A percentile compares a stretch with the other conserved stretches of the same genome.
These are phyloP conservation scores for Clavariopsis aquatica DNA, from an alignment of 495 filamentous ascomycete species.

Conservation along the genomic window DNA sequence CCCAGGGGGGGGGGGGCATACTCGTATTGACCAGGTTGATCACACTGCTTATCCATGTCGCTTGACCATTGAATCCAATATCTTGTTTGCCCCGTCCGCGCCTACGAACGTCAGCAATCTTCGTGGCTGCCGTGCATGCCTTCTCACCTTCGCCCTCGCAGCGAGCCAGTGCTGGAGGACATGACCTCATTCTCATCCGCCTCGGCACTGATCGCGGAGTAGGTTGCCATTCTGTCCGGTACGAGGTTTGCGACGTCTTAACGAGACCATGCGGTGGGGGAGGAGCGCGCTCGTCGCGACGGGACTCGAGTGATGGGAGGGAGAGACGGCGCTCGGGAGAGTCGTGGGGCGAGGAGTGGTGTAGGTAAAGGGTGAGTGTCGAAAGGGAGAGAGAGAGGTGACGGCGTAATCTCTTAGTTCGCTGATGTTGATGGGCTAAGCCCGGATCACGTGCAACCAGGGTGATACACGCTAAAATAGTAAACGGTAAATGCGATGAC, in stretches of 20 bases:
- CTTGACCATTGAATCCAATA: conserved; percentile 62
- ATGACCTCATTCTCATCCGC: conserved; percentile 42
- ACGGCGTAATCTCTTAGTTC: neutral
- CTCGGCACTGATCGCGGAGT: conserved; percentile 46
- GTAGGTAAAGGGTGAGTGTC: neutral
- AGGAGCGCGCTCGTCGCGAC: neutral
- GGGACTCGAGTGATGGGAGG: neutral
- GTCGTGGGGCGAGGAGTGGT: neutral
- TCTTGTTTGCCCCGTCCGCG: conserved; percentile 56
- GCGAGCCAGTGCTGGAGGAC: conserved; percentile 46
- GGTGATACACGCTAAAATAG: conserved; percentile 11
- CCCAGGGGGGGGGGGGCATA: conserved; percentile 46
- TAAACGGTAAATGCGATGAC: neutral
- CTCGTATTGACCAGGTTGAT: conserved; percentile 96
- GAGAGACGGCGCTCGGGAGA: conserved; percentile 1
- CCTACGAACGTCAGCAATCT: conserved; percentile 44
- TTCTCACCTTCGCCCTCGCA: conserved; percentile 42
- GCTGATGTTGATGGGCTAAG: neutral
- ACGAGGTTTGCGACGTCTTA: conserved; percentile 34
- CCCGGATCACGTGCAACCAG: neutral
- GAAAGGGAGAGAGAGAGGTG: neutral
- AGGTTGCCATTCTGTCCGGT: conserved; percentile 41
- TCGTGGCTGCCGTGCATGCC: neutral
- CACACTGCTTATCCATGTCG: conserved; percentile 86
- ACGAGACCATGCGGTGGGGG: conserved; percentile 29